Evolutionary conservation across 1,284 basidiomycete genomes (phyloP), one percentile per base, ranked within the genome.

Genomic region (Abortiporus biennis): DNA sequence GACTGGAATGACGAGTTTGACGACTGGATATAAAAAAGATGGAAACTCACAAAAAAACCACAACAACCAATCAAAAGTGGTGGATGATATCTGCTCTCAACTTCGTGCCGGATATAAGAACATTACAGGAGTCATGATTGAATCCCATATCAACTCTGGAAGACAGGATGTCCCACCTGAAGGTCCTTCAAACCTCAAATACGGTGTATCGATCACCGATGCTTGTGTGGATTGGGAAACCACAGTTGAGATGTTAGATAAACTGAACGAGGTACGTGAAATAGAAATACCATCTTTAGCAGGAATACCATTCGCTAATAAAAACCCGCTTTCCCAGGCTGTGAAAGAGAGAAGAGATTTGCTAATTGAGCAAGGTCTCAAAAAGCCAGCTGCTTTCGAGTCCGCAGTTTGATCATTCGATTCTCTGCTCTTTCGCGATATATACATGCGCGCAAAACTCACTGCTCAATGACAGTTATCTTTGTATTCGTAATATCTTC

Each of bases 51-150:
- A 80, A 53, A 96, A 95, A 70, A 82, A 95, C 66, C 88, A 95
- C 72, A 74, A 78, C 58, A 95, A 94, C 66, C 92, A 95, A 62
- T 82, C 90, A 6, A 79, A 78, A 52, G 91, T 95, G 36, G 65
- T 94, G 40, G 77, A 78, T 40, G 67, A 76, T 55, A 78, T 97
- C 52, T 88, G 85, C 60, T 65, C 66, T 15, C 94, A 98, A 67
- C 76, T 98, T 44, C 70, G 62, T 8, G 74, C 75, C 6, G 93
- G 92, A 36, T 80, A 92, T 53, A 74, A 66, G 45, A 72, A 78
- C 43, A 90, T 98, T 63, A 93, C 89, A 1, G 94, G 95, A 47
- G 90, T 97, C 51, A 97, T 98, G 94, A 80, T 99, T 61, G 95
- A 99, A 70, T 88, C 83, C 30, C 89, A 97, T 64, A 81, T 98